Evolutionary conservation across 1,284 basidiomycete genomes (phyloP).

Genomic region (Taiwanofungus camphoratus): DNA sequence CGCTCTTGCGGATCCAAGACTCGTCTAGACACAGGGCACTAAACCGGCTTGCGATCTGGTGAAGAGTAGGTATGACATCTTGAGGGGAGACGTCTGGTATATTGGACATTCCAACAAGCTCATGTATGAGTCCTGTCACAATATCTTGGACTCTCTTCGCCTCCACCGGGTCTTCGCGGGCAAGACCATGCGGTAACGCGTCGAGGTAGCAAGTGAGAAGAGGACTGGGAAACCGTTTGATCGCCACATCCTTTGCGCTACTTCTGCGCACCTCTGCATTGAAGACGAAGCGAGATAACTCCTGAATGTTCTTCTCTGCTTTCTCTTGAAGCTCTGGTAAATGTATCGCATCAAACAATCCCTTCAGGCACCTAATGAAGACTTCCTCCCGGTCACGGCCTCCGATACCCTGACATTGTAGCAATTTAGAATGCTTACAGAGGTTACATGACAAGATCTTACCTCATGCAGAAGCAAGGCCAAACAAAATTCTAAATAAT

Average conservation of each 20-base stretch:
- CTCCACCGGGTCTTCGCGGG: conserved; percentile 58
- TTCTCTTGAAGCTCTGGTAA: conserved; percentile 64
- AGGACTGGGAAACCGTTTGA: conserved; percentile 53
- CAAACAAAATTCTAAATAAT: conserved; percentile 72
- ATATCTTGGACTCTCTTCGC: conserved; percentile 55
- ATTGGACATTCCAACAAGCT: conserved; percentile 56
- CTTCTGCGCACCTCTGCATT: conserved; percentile 55
- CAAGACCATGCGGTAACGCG: conserved; percentile 66
- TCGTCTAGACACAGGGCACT: conserved; percentile 85
- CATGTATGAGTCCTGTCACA: conserved; percentile 57
- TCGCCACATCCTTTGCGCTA: conserved; percentile 45
- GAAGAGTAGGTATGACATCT: conserved; percentile 62
- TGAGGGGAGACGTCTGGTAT: conserved; percentile 39
- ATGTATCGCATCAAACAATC: conserved; percentile 76
- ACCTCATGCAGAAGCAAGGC: conserved; percentile 78
- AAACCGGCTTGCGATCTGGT: conserved; percentile 78
- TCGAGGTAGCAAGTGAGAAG: conserved; percentile 73
- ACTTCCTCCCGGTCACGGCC: conserved; percentile 74
- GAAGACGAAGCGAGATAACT: conserved; percentile 68
- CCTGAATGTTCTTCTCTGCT: conserved; percentile 64
- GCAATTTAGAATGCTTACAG: neutral
- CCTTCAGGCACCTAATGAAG: conserved; percentile 69
- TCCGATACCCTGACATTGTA: conserved; percentile 49
- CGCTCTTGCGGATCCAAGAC: conserved; percentile 82
- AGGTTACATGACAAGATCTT: conserved; percentile 16